Base-by-base conservation (phyloP, 331 rosid species). In the Acacia concinna region DNA sequence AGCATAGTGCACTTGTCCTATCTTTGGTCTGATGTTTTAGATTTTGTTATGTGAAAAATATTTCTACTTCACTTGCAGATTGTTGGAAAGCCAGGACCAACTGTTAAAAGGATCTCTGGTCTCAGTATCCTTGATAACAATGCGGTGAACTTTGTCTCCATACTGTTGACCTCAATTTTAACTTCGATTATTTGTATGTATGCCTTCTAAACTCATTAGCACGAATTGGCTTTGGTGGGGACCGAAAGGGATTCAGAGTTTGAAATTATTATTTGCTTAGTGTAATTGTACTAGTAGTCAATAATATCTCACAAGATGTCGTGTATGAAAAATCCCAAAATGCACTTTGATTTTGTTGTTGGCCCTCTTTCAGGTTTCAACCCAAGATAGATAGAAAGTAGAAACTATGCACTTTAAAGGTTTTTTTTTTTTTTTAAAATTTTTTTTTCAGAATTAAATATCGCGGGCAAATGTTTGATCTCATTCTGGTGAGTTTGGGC, bases 11-110 rank as follows among this genome's bases (percentile, higher is more conserved):
- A 56, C 9, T 71, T 17, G 54, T 69, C 27, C 5, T 28, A 8
- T 81, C 30, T 23, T 47, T 76, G 57, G 54, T 28, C 13, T 49
- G 75, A 56, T 54, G 49, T 77, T 73, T 5, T 34, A 71, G 46
- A 62, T 71, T 71, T 62, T 68, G 80, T 35, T 78, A 46, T 20
- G 74, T 71, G 49, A 41, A 68, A 17, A 66, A 37, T 72, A n/a
- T 75, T 56, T 38, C 44, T 52, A 49, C 40, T 47, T 60, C 52
- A 37, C 81, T 34, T 67, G 74, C 85, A 95, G 99, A 86, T 95
- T 76, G 99, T 93, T 79, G 99, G 97, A 71, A 95, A 89, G 84
- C 96, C 96, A 70, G 97, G 96, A 78, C 94, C 97, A 76, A 89
- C 96, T 0, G 93, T 93, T 6, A 85, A 84, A 82, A 90, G 62